These are phyloP conservation scores for Penicillium robsamsonii DNA, from an alignment of 495 filamentous ascomycete species.

Conservation along the genomic window DNA sequence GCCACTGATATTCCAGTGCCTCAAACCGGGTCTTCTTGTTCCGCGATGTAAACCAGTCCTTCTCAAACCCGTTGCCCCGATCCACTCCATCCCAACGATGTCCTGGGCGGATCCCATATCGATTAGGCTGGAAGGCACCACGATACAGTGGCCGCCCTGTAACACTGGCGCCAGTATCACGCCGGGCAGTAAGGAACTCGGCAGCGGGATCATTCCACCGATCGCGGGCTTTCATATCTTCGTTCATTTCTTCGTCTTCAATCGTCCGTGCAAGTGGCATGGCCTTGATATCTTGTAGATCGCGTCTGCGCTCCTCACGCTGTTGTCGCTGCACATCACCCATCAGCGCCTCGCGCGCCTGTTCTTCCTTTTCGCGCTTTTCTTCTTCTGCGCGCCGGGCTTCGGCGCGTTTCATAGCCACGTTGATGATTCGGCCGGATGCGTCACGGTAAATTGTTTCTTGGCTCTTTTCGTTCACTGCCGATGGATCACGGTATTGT, in stretches of 20 bases:
- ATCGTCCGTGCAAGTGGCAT: slow-evolving; percentile 75
- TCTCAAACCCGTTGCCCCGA: slow-evolving; percentile 90
- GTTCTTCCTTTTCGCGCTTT: slow-evolving; percentile 60
- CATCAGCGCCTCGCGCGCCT: slow-evolving; percentile 62
- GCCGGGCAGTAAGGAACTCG: slow-evolving; percentile 64
- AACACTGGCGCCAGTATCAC: slow-evolving; percentile 37
- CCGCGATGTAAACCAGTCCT: slow-evolving; percentile 84
- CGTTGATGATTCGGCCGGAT: slow-evolving; percentile 84
- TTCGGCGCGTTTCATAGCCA: slow-evolving; percentile 85
- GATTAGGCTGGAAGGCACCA: slow-evolving; percentile 80
- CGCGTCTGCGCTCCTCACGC: slow-evolving; percentile 55
- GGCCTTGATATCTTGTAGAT: slow-evolving; percentile 71
- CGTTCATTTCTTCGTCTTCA: slow-evolving; percentile 83
- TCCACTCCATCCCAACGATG: slow-evolving; percentile 98
- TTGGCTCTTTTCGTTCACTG: slow-evolving; percentile 42
- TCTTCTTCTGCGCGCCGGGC: slow-evolving; percentile 70
- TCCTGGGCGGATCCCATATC: slow-evolving; percentile 90
- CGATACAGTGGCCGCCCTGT: slow-evolving; percentile 74
- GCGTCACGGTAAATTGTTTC: slow-evolving; percentile 96
- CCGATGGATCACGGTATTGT: slow-evolving; percentile 37
- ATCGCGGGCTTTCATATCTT: slow-evolving; percentile 67
- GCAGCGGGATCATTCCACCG: slow-evolving; percentile 96
- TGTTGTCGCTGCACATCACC: slow-evolving; percentile 77
- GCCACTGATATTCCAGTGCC: slow-evolving; percentile 87
- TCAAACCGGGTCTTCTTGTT: slow-evolving; percentile 71